Evolutionary conservation across 345 rosid species (phyloP), one percentile per base, ranked within the genome.

Genomic region (Gossypium mustelinum): DNA sequence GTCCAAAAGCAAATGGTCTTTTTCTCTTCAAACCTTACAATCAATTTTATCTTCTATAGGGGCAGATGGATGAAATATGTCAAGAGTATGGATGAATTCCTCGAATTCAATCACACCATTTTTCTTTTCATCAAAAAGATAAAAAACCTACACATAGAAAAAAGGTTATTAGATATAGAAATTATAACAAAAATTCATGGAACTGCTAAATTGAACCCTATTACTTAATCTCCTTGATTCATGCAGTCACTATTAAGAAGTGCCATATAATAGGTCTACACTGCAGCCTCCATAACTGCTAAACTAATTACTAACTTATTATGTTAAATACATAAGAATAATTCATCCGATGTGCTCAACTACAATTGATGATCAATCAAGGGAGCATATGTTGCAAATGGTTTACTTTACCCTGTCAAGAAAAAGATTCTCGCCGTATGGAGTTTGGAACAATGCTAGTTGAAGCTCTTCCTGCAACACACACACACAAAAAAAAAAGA

Each of bases 71-170:
- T 94, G 98, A 79, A 94, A 94, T 65, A 89, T 85, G 74, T 73
- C 90, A 51, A 94, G 87, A 1, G 93, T 85, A 66, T 81, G 98
- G 29, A 92, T 78, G 70, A 94, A 94, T 64, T 90, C 98, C 34
- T 88, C 98, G 79, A 94, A 92, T 73, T 92, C 97, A 69, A 94
- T 94, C 13, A 89, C 97, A 2, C 92, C 98, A 63, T 92, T 89
- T 84, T 76, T 84, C 87, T 94, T 94, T 74, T 90, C 97, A 78
- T 92, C 97, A 65, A 92, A 92, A 82, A 89, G 85, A 85, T 87
- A 79, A 82, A 90, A 92, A 76, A 94, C 90, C 97, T 94, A 61
- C 43, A 75, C 44, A 48, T 34, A 51, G 39, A 67, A 7, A 34
- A 8, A 11, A 24, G 45, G 29, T 27, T 20, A 67, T 68, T 62